Evolutionary conservation across 306 rosid species (phyloP).

Genomic region (Acacia crassicarpa): DNA sequence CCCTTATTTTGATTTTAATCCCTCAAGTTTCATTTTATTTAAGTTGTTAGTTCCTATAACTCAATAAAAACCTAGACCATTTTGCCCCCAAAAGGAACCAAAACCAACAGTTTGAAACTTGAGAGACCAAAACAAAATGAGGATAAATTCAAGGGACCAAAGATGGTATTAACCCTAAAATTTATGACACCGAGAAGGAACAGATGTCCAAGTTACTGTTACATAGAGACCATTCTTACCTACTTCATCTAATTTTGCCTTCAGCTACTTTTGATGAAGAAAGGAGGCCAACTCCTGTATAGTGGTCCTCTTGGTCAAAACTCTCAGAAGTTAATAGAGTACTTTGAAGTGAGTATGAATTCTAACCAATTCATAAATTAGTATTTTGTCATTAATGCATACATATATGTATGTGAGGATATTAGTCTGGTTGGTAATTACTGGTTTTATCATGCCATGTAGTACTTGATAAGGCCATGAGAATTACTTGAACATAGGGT

Average conservation of each 20-base stretch:
- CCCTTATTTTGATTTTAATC: too few relatives aligned
- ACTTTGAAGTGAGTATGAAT: slow-evolving; percentile 51
- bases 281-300: slow-evolving; percentile 59
- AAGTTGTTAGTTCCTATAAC: too few relatives aligned
- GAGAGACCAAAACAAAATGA: too few relatives aligned
- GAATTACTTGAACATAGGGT: background rate
- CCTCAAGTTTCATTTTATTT: too few relatives aligned
- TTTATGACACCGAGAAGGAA: background rate
- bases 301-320: slow-evolving; percentile 54
- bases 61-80: too few relatives aligned
- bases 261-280: slow-evolving; percentile 57
- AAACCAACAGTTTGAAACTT: too few relatives aligned
- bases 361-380: background rate
- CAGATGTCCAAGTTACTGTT: background rate
- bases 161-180: too few relatives aligned
- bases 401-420: background rate
- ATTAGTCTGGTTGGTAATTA: background rate
- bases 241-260: slow-evolving; percentile 8
- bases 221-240: background rate
- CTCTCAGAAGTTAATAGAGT: slow-evolving; percentile 46
- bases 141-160: too few relatives aligned
- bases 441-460: background rate
- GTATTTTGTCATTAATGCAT: background rate
- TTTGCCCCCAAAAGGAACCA: too few relatives aligned
- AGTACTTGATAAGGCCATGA: background rate